Conservation (phyloP, 75 land plant genomes). For the Pinus albicaulis region DNA sequence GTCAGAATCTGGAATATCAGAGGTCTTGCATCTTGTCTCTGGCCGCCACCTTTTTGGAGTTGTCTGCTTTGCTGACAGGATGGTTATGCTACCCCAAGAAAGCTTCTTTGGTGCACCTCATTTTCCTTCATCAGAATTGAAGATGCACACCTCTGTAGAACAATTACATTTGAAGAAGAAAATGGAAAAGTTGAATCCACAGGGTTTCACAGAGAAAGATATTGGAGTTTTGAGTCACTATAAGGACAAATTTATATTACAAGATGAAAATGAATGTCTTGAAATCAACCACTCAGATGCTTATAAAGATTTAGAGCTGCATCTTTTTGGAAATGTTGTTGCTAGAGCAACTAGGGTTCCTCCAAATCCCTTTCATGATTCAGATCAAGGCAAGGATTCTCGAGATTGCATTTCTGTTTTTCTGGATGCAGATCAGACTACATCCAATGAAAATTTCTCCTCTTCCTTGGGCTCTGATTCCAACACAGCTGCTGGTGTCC, state of each 20-base stretch:
- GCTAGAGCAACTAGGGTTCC: conserved; percentile 71
- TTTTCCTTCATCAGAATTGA: conserved; percentile 4
- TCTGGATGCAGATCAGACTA: conserved; percentile 26
- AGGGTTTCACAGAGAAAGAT: not conserved
- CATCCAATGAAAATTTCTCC: not conserved
- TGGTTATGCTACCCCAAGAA: conserved; percentile 22
- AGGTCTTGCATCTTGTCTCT: conserved; percentile 83
- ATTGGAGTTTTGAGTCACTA: not conserved
- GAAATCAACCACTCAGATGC: conserved; percentile 20
- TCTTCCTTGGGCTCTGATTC: conserved; percentile 11
- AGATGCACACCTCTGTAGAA: not conserved
- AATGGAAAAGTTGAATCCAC: not conserved
- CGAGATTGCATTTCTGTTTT: conserved; percentile 65
- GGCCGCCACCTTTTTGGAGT: conserved; percentile 83
- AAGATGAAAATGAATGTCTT: not conserved
- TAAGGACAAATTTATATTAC: not conserved
- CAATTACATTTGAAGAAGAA: not conserved
- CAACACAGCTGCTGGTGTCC: conserved; percentile 6
- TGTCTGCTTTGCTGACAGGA: conserved; percentile 36
- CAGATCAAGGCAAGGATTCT: conserved; percentile 19
- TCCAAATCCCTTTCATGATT: conserved; percentile 20
- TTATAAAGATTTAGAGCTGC: conserved; percentile 70
- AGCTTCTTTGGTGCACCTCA: conserved; percentile 11
- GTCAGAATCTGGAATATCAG: conserved; percentile 48
- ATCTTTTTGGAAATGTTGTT: conserved; percentile 70